Conservation (phyloP, 2,329 filamentous ascomycete species). For the Xylariaceae sp. region DNA sequence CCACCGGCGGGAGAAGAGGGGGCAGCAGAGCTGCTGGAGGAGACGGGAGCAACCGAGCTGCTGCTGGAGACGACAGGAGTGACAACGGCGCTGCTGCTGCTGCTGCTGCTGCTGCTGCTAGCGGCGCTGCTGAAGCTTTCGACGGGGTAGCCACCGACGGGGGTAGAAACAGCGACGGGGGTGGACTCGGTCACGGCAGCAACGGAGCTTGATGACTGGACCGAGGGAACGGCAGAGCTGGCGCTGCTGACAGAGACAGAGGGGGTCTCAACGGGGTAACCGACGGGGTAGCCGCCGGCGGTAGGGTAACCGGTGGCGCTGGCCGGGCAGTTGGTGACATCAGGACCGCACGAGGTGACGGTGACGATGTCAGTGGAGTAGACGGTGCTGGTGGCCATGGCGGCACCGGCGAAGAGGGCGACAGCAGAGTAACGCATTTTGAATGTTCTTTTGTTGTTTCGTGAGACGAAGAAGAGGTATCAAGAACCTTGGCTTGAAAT, state of each 20-base stretch:
- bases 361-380: conserved; percentile 55
- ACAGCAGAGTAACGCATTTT: conserved; percentile 60
- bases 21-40: background rate
- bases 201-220: background rate
- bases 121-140: background rate
- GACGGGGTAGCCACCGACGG: conserved; percentile 1
- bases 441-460: conserved; percentile 33
- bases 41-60: background rate
- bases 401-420: conserved; percentile 46
- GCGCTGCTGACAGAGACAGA: conserved; percentile 5
- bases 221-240: background rate
- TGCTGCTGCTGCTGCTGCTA: no score
- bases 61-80: background rate
- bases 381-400: conserved; percentile 42
- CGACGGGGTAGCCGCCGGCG: conserved; percentile 35
- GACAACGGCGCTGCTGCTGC: no score
- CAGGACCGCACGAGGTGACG: conserved; percentile 56
- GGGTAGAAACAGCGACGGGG: background rate
- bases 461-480: conserved; percentile 25
- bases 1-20: background rate
- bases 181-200: background rate
- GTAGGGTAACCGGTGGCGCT: conserved; percentile 1
- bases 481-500: conserved; percentile 14
- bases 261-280: conserved; percentile 33
- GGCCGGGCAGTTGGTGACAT: conserved; percentile 58